Conservation (phyloP, 2,329 filamentous ascomycete genomes). For the Aureobasidium subglaciale region DNA sequence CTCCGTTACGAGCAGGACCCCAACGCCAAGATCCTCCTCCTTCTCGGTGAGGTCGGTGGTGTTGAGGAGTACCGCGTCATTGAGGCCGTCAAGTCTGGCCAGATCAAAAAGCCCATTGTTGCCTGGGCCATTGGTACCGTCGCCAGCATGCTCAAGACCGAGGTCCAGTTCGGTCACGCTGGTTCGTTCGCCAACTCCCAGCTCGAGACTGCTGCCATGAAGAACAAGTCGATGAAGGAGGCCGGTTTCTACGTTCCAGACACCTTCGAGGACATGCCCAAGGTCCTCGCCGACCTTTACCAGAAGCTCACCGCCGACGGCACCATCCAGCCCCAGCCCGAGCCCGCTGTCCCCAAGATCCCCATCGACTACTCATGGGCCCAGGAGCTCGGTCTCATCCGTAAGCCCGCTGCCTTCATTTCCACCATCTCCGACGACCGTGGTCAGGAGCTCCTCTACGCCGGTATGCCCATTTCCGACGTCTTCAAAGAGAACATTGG, state of each 20-base stretch:
- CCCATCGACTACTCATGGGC: constrained; percentile 99
- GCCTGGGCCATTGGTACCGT: constrained; percentile 99
- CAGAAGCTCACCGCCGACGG: constrained; percentile 78
- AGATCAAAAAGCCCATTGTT: constrained; percentile 97
- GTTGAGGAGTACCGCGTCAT: constrained; percentile 99
- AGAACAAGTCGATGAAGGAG: constrained; percentile 96
- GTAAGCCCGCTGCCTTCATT: constrained; percentile 99
- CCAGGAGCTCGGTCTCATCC: constrained; percentile 97
- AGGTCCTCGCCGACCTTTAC: constrained; percentile 72
- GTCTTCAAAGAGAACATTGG: constrained; percentile 99
- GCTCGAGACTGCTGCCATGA: constrained; percentile 90
- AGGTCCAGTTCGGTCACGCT: constrained; percentile 98
- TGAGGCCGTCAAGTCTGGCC: constrained; percentile 88
- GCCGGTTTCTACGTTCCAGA: constrained; percentile 91
- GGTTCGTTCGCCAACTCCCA: constrained; percentile 99
- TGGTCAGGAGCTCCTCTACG: constrained; percentile 98
- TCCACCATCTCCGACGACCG: constrained; percentile 99
- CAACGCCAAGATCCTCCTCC: constrained; percentile 91
- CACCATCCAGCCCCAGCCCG: constrained; percentile 74
- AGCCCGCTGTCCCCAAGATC: constrained; percentile 96
- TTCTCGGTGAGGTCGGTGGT: constrained; percentile 97
- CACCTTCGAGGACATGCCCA: constrained; percentile 93
- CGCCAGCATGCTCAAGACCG: constrained; percentile 99
- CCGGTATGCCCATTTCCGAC: constrained; percentile 99
- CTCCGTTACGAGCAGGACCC: constrained; percentile 94